Conservation (phyloP, 345 rosid species). For the Linum trigynum region DNA sequence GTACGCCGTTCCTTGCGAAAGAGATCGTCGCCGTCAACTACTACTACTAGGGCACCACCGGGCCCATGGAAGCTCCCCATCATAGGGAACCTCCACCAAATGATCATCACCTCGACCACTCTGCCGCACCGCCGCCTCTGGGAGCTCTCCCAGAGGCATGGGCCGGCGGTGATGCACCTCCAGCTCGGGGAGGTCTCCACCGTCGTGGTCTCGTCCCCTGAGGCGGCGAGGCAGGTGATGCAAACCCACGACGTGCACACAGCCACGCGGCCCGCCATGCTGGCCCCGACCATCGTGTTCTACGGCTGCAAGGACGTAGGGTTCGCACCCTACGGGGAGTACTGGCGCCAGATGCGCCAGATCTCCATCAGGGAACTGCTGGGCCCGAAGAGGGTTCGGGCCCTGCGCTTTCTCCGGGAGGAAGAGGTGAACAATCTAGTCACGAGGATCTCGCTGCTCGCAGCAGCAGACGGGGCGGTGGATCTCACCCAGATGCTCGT, state of each 20-base stretch:
- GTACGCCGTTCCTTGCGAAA: too few relatives aligned
- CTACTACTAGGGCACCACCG: too few relatives aligned
- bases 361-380: background rate
- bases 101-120: slow-evolving; percentile 1
- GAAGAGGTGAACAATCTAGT: background rate
- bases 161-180: slow-evolving; percentile 15
- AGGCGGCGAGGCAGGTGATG: slow-evolving; percentile 11
- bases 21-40: too few relatives aligned
- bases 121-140: slow-evolving; percentile 9
- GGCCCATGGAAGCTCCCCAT: too few relatives aligned
- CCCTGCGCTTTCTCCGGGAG: slow-evolving; percentile 3
- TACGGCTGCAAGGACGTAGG: background rate
- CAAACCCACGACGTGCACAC: slow-evolving; percentile 11
- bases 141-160: slow-evolving; percentile 4
- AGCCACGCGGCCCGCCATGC: slow-evolving; percentile 3
- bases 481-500: background rate
- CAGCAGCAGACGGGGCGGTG: background rate
- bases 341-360: slow-evolving; percentile 9
- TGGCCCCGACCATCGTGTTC: background rate
- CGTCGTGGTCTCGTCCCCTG: slow-evolving; percentile 8
- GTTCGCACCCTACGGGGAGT: background rate
- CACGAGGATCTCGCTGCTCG: background rate
- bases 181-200: slow-evolving; percentile 9
- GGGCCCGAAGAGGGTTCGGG: background rate
- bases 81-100: slow-evolving; percentile 10